Evolutionary conservation across 1,139 yeast species (phyloP).

Genomic region (Scheffersomyces insectosa): DNA sequence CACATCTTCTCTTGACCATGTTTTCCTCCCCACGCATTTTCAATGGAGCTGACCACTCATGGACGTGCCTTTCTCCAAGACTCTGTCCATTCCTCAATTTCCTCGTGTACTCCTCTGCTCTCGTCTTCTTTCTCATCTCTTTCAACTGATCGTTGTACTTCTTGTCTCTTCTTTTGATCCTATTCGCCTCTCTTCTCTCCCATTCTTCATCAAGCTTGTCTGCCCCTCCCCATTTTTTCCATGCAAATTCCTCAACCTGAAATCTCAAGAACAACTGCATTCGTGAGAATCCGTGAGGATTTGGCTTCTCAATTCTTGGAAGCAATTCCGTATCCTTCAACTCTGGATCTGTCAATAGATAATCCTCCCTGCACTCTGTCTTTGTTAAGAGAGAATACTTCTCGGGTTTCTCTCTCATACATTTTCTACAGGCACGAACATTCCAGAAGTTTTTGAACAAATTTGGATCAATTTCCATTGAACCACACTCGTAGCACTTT

Average conservation of each 20-base stretch:
- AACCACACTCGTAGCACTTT: conserved; percentile 77
- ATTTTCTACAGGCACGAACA: conserved; percentile 73
- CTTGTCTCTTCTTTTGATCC: conserved; percentile 73
- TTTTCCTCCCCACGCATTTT: conserved; percentile 32
- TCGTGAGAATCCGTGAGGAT: conserved; percentile 90
- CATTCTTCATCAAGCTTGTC: conserved; percentile 92
- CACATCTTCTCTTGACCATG: conserved; percentile 62
- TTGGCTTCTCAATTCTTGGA: conserved; percentile 83
- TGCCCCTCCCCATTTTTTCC: conserved; percentile 91
- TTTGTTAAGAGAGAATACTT: conserved; percentile 89
- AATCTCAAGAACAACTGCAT: conserved; percentile 90
- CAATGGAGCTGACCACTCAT: conserved; percentile 73
- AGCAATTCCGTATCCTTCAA: conserved; percentile 67
- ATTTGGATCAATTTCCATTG: conserved; percentile 76
- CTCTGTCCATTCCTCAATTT: conserved; percentile 60
- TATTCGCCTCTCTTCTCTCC: conserved; percentile 74
- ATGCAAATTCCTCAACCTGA: conserved; percentile 91
- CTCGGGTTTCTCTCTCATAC: conserved; percentile 74
- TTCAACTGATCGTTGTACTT: conserved; percentile 71
- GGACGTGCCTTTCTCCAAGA: conserved; percentile 60
- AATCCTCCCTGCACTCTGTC: conserved; percentile 93
- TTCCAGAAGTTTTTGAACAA: conserved; percentile 65
- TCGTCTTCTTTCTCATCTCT: conserved; percentile 86
- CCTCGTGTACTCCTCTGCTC: conserved; percentile 88
- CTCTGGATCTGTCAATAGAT: conserved; percentile 90